Conservation (phyloP, 2,329 filamentous ascomycete genomes). For the Kalmusia sp. region DNA sequence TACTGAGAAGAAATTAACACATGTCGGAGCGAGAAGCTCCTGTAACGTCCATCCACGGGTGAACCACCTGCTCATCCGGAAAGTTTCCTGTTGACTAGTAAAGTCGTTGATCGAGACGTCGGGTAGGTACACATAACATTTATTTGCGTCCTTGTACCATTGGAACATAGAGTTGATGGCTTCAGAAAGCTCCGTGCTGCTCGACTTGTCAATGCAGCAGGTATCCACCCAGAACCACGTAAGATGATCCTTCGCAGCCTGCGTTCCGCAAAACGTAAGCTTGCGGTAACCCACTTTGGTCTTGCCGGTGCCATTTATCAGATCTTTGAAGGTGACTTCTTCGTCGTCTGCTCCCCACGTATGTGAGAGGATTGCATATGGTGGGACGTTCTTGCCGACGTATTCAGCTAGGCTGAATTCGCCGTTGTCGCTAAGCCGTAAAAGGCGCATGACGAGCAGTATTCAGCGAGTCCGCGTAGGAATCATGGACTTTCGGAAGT, state of each 20-base stretch:
- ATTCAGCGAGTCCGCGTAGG: too few species aligned
- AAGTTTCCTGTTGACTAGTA: too few species aligned
- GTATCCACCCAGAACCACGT: background rate
- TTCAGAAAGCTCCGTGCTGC: too few species aligned
- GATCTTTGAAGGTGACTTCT: constrained; percentile 1
- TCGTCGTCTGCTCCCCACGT: background rate
- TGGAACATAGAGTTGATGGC: too few species aligned
- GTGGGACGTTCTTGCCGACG: too few species aligned
- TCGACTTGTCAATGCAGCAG: background rate
- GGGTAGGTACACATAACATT: too few species aligned
- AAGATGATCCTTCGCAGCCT: background rate
- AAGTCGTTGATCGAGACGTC: too few species aligned
- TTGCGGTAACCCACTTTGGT: background rate
- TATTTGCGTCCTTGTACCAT: too few species aligned
- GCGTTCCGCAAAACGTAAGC: background rate
- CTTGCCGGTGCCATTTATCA: constrained; percentile 3
- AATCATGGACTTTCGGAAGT: too few species aligned
- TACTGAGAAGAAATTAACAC: constrained; percentile 11
- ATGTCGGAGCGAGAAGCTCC: constrained; percentile 7
- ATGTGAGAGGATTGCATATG: background rate
- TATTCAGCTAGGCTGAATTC: too few species aligned
- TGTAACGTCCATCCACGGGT: background rate
- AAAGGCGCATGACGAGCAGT: too few species aligned
- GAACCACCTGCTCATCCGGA: constrained; percentile 4
- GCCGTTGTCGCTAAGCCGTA: too few species aligned